phyloP scores from a whole-genome alignment of 129 eudicot species.

The Flaveria brownii region DNA sequence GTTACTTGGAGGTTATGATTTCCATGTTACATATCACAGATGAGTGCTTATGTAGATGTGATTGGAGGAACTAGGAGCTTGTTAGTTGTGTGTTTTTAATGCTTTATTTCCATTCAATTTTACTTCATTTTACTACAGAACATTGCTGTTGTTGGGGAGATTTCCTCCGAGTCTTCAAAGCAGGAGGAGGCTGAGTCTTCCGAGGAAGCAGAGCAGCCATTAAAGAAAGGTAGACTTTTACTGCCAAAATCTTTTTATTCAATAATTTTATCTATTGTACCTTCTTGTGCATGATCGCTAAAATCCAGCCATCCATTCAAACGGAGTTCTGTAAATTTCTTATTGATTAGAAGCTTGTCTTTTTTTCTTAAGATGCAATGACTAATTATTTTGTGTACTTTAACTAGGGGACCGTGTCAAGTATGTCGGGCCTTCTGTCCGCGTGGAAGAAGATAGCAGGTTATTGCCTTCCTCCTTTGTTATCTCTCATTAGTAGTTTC shows the following conservation, averaged over 20 bases:
- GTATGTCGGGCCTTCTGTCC: slow-evolving; percentile 65
- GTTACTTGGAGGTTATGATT: slow-evolving; percentile 1
- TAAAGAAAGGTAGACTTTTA: slow-evolving; percentile 65
- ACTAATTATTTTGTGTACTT: slow-evolving; percentile 21
- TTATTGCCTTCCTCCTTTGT: slow-evolving; percentile 29
- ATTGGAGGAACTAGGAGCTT: not conserved
- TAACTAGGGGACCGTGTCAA: slow-evolving; percentile 87
- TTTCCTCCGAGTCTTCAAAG: slow-evolving; percentile 59
- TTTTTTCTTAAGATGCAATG: not conserved
- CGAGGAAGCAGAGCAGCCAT: slow-evolving; percentile 48
- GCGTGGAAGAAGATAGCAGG: slow-evolving; percentile 67
- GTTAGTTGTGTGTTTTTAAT: not conserved
- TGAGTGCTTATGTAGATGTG: not conserved
- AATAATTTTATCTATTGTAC: not conserved
- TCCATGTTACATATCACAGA: not conserved
- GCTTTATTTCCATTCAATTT: not conserved
- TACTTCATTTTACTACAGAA: slow-evolving; percentile 46
- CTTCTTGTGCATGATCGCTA: slow-evolving; percentile 14
- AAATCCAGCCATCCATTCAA: not conserved
- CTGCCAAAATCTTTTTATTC: slow-evolving; percentile 7
- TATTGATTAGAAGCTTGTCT: not conserved
- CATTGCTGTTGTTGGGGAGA: slow-evolving; percentile 71
- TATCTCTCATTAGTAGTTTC: slow-evolving; percentile 17
- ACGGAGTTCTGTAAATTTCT: not conserved
- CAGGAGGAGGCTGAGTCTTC: slow-evolving; percentile 49